Conservation (phyloP, 2,329 filamentous ascomycete species). For the Ophiostoma pallidulum region DNA sequence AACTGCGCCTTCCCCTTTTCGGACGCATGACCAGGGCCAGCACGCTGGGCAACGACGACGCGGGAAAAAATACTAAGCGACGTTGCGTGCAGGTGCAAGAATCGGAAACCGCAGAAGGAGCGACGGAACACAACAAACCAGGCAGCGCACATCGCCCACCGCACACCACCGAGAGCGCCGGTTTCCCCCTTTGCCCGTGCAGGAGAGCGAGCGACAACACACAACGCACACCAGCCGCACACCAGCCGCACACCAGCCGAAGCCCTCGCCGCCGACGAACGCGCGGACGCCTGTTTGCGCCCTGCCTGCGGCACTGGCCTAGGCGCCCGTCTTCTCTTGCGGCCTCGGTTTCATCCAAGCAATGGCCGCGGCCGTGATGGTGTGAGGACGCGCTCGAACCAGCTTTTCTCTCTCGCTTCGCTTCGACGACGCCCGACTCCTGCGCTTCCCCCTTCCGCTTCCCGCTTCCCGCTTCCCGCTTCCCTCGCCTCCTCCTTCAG, state of each 20-base stretch:
- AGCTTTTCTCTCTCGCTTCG: not conserved
- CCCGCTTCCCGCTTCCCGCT: slow-evolving; percentile 1
- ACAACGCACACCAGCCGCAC: not conserved
- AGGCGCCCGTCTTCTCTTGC: not conserved
- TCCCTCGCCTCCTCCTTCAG: slow-evolving; percentile 6
- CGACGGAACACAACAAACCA: not conserved
- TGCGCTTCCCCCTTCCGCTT: not conserved
- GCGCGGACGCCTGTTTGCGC: too few species aligned
- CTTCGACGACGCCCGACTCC: not conserved
- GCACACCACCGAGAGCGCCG: not conserved
- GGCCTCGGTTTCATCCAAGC: slow-evolving; percentile 8
- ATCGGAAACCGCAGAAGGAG: not conserved
- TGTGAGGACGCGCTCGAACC: slow-evolving; percentile 14
- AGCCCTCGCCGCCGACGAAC: not conserved
- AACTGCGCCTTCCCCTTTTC: not conserved
- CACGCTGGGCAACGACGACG: slow-evolving; percentile 9
- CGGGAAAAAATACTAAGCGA: slow-evolving; percentile 11
- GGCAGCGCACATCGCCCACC: not conserved
- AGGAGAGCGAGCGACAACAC: not conserved
- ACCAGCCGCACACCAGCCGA: not conserved
- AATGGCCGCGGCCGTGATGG: slow-evolving; percentile 15
- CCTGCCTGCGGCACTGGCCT: not conserved
- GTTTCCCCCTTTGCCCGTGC: too few species aligned
- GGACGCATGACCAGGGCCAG: slow-evolving; percentile 1
- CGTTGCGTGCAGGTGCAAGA: slow-evolving; percentile 1